Base-by-base conservation (phyloP, 768 basidiomycete genomes). In the Crassisporium funariophilum region DNA sequence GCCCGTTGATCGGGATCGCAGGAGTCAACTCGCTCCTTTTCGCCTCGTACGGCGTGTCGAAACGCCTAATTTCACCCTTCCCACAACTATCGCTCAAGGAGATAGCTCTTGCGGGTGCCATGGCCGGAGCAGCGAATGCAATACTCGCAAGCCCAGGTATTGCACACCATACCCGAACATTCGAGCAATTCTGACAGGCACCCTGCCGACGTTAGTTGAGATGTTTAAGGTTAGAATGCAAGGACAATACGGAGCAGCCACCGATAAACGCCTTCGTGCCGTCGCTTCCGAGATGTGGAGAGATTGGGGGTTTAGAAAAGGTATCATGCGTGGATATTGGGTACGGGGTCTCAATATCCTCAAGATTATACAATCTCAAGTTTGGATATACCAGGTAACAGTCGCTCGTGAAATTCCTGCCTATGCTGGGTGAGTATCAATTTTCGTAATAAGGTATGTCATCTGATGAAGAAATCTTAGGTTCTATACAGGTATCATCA, bases 171-270 rank as follows among this genome's bases (percentile, higher is more conserved):
- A 27, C 10, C 17, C 10, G 10, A 13, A 21, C 27, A 2, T 25
- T 35, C 22, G n/a, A 15, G 17, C 5, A 31, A 17, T 2, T 17
- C 9, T 12, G 13, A 34, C 15, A 11, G 22, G 16, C 20, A 12
- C 17, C 9, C 11, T 12, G 12, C 29, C 35, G 12, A 34, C 39
- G 39, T 8, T 27, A 91, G 91, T 93, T 41, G 97, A 99, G 68
- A 91, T 98, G 89, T 98, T 98, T 74, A 98, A 99, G 69, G 91
- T 98, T 21, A 80, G 91, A 13, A 97, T 97, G 95, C 95, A 97
- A 67, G 94, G 88, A 5, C 91, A 98, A 62, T 95, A 97, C 56
- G 95, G 95, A 9, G 77, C 74, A 3, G 74, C 81, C 10, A 76
- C 78, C 7, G 94, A 98, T 63, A 87, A 95, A 65, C 78, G 81